These are phyloP conservation scores for Brassica juncea DNA, from an alignment of 345 rosid genomes.

Conservation along the genomic window DNA sequence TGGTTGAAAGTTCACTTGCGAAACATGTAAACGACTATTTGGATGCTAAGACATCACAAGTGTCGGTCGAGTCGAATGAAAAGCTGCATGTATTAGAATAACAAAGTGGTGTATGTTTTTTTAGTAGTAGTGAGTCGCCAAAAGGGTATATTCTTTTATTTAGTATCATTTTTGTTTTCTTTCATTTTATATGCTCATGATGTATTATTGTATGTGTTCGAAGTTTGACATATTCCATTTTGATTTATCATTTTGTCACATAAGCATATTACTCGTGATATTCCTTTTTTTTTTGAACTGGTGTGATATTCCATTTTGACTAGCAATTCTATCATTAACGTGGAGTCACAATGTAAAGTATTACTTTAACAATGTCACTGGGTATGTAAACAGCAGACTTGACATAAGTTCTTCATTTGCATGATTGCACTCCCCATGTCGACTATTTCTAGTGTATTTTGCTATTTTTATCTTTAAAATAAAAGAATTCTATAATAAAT, in stretches of 20 bases:
- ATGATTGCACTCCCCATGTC: neutral
- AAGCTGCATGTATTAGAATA: slow-evolving; percentile 24
- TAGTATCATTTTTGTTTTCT: neutral
- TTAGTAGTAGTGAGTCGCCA: slow-evolving; percentile 27
- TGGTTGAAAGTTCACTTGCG: neutral
- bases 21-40: slow-evolving; percentile 7
- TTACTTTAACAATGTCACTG: neutral
- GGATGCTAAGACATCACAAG: neutral
- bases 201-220: neutral
- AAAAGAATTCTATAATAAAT: too few species aligned
- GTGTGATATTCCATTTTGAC: slow-evolving; percentile 14
- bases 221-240: slow-evolving; percentile 14
- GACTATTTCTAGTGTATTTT: neutral
- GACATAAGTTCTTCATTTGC: neutral
- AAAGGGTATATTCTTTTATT: neutral
- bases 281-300: neutral
- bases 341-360: neutral
- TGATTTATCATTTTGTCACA: neutral
- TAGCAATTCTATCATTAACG: neutral
- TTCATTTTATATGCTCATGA: neutral
- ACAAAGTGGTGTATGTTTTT: slow-evolving; percentile 1
- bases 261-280: slow-evolving; percentile 25
- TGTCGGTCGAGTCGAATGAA: slow-evolving; percentile 12
- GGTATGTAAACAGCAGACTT: neutral
- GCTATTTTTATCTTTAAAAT: too few species aligned